Conservation (phyloP, 192 early-diverging fungal genomes). For the Linnemannia exigua region DNA sequence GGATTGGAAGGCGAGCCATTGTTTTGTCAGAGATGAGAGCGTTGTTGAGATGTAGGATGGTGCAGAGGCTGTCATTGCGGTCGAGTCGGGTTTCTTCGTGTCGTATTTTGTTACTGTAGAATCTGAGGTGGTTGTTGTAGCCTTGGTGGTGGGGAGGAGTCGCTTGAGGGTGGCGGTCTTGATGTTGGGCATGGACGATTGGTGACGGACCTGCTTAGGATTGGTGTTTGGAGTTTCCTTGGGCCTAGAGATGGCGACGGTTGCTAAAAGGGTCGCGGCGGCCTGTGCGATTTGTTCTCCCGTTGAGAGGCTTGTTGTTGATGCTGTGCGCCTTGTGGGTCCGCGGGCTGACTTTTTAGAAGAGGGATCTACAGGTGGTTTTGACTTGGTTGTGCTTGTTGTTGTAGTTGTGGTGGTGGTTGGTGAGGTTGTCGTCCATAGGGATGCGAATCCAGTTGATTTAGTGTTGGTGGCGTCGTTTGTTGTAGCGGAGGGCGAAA, state of each 20-base stretch:
- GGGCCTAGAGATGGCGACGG: slow-evolving; percentile 9
- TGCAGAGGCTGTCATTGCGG: neutral
- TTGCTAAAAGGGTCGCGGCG: slow-evolving; percentile 27
- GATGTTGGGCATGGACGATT: slow-evolving; percentile 21
- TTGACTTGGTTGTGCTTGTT: slow-evolving; percentile 21
- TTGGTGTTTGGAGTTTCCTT: slow-evolving; percentile 3
- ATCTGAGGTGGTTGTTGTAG: neutral
- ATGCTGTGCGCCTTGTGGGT: neutral
- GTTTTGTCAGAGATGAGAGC: slow-evolving; percentile 25
- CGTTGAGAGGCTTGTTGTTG: slow-evolving; percentile 11
- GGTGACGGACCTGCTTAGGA: slow-evolving; percentile 12
- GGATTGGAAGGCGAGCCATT: slow-evolving; percentile 11
- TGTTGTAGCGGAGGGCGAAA: neutral
- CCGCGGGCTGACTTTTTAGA: neutral
- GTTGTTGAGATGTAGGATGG: slow-evolving; percentile 25
- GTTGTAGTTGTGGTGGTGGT: neutral
- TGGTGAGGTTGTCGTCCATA: neutral
- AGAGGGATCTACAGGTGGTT: neutral
- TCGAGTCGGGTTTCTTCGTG: slow-evolving; percentile 4
- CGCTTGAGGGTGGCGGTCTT: slow-evolving; percentile 13
- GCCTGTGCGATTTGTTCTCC: slow-evolving; percentile 44
- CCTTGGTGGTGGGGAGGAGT: slow-evolving; percentile 21
- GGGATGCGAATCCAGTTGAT: slow-evolving; percentile 11
- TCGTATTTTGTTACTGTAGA: neutral
- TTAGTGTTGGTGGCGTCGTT: neutral